These are phyloP conservation scores for Phytophthora brassicae DNA, from an alignment of 352 stramenopile species.

Conservation along the genomic window DNA sequence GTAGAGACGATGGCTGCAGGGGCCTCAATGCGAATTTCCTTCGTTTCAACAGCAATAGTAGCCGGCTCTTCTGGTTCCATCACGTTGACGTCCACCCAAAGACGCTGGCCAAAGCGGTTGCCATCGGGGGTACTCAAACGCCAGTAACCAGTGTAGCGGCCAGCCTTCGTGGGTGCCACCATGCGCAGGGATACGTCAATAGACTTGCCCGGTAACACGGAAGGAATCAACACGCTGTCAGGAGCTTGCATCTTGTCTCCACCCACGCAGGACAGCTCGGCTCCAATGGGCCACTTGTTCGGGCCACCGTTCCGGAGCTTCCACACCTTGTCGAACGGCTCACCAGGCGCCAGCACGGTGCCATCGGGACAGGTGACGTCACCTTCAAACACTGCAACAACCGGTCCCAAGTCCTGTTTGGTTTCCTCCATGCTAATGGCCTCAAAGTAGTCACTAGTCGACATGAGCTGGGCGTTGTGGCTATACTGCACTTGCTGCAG, in stretches of 20 bases:
- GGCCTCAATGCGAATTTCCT: conserved; percentile 38
- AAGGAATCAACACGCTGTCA: conserved; percentile 72
- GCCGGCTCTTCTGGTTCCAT: conserved; percentile 39
- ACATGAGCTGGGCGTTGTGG: conserved; percentile 72
- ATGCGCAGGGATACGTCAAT: conserved; percentile 81
- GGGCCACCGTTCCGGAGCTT: conserved; percentile 80
- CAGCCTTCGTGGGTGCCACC: conserved; percentile 54
- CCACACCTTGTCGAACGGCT: conserved; percentile 87
- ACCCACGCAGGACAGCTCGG: conserved; percentile 65
- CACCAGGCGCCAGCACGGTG: conserved; percentile 64
- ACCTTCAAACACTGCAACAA: conserved; percentile 85
- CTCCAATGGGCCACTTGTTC: conserved; percentile 77
- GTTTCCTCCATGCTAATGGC: conserved; percentile 68
- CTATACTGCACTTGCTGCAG: conserved; percentile 71
- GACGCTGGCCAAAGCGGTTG: conserved; percentile 84
- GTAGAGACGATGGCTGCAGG: conserved; percentile 33
- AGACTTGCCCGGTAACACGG: conserved; percentile 58
- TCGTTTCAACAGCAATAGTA: conserved; percentile 16
- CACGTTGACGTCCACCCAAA: conserved; percentile 89
- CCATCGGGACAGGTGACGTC: conserved; percentile 87
- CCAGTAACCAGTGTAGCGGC: conserved; percentile 90
- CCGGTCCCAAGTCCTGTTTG: conserved; percentile 63
- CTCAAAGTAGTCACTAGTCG: conserved; percentile 73
- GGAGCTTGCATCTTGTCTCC: conserved; percentile 77
- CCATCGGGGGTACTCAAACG: conserved; percentile 78